Evolutionary conservation across 176 grass and related monocot genomes (phyloP), one percentile per base, ranked within the genome.

Genomic region (Microstegium vimineum): DNA sequence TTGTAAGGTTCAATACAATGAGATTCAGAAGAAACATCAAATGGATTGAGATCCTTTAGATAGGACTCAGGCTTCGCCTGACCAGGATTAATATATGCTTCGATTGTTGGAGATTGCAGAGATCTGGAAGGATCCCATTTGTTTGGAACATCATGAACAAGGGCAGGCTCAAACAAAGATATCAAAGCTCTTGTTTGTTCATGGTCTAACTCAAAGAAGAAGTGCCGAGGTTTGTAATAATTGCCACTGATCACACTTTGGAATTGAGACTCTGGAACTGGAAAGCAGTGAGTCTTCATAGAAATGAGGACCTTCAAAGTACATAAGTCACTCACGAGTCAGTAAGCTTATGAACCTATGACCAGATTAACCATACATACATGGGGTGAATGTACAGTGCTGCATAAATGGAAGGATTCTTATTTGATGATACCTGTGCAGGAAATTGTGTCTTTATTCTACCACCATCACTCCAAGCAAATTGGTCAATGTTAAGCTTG

Each of bases 171-270:
- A 62, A 98, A 98, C 67, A 98, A 86, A 85, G 82, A 75, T 69
- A 93, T 83, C 56, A 98, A 81, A 79, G 81, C 72, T 70, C 79
- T 84, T 85, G 92, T 84, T 90, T 98, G 92, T 47, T 34, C 61
- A 89, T 87, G 84, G 74, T 98, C 90, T 64, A 98, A 84, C 70
- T 98, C 92, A 84, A 98, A 98, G 73, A 84, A 84, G 76, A 98
- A 93, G 77, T 82, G 82, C 18, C 25, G 51, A 69, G 0, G 2
- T 26, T 0, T 73, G 20, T 90, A 71, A 83, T 98, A 98, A 76
- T 94, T 98, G 33, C 72, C 84, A 71, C 62, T 69, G 22, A 98
- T 91, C 59, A 62, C 86, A 86, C 59, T 93, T 88, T 88, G 88
- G 76, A 86, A 98, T 27, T 91, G 85, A 57, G 17, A 71, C 69